Evolutionary conservation across 495 filamentous ascomycete genomes (phyloP).

Genomic region (Talaromyces trachyspermus): DNA sequence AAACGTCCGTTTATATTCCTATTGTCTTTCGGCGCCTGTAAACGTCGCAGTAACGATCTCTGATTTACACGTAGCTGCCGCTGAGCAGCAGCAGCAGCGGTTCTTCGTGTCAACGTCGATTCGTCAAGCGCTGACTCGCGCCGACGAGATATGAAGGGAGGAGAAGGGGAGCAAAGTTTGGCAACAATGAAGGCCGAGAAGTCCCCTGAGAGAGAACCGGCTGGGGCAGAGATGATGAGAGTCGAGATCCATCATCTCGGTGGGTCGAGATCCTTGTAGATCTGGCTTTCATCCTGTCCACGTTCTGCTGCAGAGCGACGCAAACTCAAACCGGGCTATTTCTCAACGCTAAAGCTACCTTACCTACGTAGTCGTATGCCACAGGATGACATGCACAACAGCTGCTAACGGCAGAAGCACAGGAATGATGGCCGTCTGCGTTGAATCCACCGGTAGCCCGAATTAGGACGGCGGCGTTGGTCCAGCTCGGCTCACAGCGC

Average conservation of each 20-base stretch:
- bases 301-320: conserved; percentile 7
- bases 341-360: neutral
- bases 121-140: conserved; percentile 23
- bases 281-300: conserved; percentile 25
- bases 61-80: conserved; percentile 22
- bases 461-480: neutral
- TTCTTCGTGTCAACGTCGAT: conserved; percentile 20
- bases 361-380: neutral
- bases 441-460: neutral
- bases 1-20: conserved; percentile 13
- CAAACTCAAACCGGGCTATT: neutral
- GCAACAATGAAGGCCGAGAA: neutral
- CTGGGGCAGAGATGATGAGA: conserved; percentile 25
- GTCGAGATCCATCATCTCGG: conserved; percentile 20
- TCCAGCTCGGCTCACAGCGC: neutral
- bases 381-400: neutral
- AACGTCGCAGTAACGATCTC: conserved; percentile 19
- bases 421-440: neutral
- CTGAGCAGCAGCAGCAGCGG: conserved; percentile 22
- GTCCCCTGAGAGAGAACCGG: conserved; percentile 23
- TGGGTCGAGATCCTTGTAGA: conserved; percentile 22
- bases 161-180: conserved; percentile 18
- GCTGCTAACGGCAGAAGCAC: conserved; percentile 3
- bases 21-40: conserved; percentile 10
- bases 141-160: conserved; percentile 18